Conservation (phyloP, 176 grass and related monocot genomes). For the Musa schizocarpa region DNA sequence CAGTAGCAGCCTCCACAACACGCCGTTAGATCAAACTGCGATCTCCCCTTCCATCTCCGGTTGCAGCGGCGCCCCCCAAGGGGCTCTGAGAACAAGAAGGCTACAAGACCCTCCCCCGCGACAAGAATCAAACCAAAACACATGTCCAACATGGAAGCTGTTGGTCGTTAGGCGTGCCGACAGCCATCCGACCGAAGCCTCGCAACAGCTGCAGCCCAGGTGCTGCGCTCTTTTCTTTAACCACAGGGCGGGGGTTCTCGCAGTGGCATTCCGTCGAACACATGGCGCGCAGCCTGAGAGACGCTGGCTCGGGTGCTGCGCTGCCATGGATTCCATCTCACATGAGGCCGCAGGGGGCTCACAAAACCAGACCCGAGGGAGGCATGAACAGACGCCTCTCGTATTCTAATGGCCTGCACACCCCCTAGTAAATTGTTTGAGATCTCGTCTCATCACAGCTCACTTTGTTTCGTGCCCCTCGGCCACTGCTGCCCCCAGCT, state of each 20-base stretch:
- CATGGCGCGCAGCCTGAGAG: not conserved
- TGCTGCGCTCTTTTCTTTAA: not conserved
- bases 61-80: too few species aligned
- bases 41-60: too few species aligned
- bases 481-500: too few species aligned
- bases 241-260: not conserved
- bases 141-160: not conserved
- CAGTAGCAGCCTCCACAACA: too few species aligned
- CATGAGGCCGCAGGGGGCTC: not conserved
- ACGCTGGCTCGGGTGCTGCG: not conserved
- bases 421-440: not conserved
- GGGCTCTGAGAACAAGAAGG: too few species aligned
- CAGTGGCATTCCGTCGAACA: not conserved
- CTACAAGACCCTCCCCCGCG: too few species aligned
- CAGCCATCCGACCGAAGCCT: conserved; percentile 1
- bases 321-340: not conserved
- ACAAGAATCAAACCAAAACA: not conserved
- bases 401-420: too few species aligned
- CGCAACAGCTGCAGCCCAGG: not conserved
- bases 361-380: too few species aligned
- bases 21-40: too few species aligned
- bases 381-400: too few species aligned
- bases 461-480: too few species aligned
- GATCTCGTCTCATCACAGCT: not conserved
- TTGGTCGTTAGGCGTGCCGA: not conserved